Conservation (phyloP, 2,329 filamentous ascomycete species). For the Albophoma yamanashiensis region DNA sequence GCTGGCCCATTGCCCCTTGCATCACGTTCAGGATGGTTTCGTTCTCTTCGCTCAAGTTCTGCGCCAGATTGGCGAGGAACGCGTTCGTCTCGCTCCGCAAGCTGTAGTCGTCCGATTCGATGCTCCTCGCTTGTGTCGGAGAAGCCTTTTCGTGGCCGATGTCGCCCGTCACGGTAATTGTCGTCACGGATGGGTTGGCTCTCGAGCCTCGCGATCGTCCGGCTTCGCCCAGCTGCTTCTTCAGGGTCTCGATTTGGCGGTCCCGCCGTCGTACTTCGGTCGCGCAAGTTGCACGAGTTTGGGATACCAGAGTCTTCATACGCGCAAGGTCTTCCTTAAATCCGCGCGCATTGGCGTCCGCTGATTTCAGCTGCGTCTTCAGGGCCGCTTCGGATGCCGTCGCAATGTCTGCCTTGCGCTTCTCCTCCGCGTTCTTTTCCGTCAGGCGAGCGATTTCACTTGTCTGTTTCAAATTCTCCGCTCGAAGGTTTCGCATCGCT, state of each 20-base stretch:
- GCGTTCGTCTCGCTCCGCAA: slow-evolving; percentile 81
- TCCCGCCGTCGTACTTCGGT: slow-evolving; percentile 89
- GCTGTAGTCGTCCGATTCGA: slow-evolving; percentile 44
- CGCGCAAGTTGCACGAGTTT: slow-evolving; percentile 77
- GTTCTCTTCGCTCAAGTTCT: slow-evolving; percentile 83
- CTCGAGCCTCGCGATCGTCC: slow-evolving; percentile 49
- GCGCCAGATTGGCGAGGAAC: slow-evolving; percentile 77
- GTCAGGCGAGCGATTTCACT: slow-evolving; percentile 52
- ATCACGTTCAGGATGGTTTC: slow-evolving; percentile 68
- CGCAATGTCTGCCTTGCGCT: slow-evolving; percentile 43
- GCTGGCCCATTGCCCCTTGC: slow-evolving; percentile 56
- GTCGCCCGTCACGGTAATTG: slow-evolving; percentile 47
- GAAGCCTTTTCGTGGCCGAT: slow-evolving; percentile 35
- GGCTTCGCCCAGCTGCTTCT: slow-evolving; percentile 71
- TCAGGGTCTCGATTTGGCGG: slow-evolving; percentile 76
- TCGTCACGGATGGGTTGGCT: slow-evolving; percentile 42
- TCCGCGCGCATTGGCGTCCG: slow-evolving; percentile 63
- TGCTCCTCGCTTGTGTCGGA: slow-evolving; percentile 8
- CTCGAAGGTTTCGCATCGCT: slow-evolving; percentile 65
- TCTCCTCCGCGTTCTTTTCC: slow-evolving; percentile 42
- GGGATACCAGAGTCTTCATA: slow-evolving; percentile 68
- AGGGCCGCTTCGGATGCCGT: slow-evolving; percentile 64
- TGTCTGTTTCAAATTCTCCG: slow-evolving; percentile 63
- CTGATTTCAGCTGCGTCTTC: slow-evolving; percentile 58
- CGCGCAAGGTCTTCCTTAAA: slow-evolving; percentile 76